Base-by-base conservation (phyloP, 495 filamentous ascomycete species). In the Penicillium macrosclerotiorum region DNA sequence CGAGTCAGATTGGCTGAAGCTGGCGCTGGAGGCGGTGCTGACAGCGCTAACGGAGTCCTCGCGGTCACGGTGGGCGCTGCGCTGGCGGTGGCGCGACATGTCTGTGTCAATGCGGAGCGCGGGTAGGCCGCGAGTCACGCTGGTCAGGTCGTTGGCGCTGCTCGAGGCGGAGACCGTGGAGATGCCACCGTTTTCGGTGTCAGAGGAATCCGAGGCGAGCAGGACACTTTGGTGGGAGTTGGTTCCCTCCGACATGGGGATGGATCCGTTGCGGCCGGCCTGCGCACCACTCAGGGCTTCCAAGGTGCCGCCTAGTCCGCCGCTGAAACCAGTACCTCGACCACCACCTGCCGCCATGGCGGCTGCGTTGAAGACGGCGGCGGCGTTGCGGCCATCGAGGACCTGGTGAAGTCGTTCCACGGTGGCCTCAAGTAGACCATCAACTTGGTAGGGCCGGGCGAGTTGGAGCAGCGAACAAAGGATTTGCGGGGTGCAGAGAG, bases 291-390 rank as follows among this genome's bases (percentile, higher is more conserved):
- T 73, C 9, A 76, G 56, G 8, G 65, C 63, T 51, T 74, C 71
- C 8, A 74, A 54, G 0, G 72, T 75, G 19, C 72, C 72, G 32
- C 72, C 69, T 8, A 64, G 61, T 6, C 72, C 72, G 40, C 63
- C 59, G 40, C 50, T 65, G 49, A 72, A 68, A 7, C 74, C 73
- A 59, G 71, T 86, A 41, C 85, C 86, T 2, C 88, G 75, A 1
- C 94, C 93, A 19, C 92, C 90, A 1, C 94, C 93, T 6, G 94
- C 94, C 3, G 92, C 94, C 93, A 97, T 97, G 36, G 93, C 93
- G 0, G 92, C 90, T 0, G 94, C 93, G 52, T 98, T 98, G 78
- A 97, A 98, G 11, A 97, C 89, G 12, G 94, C 93, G 0, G 93
- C 94, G 0, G 93, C 91, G 59, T 97, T 98, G 37, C 90, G 78